Evolutionary conservation across 768 basidiomycete species (phyloP).

Genomic region (Russula ochroleuca): DNA sequence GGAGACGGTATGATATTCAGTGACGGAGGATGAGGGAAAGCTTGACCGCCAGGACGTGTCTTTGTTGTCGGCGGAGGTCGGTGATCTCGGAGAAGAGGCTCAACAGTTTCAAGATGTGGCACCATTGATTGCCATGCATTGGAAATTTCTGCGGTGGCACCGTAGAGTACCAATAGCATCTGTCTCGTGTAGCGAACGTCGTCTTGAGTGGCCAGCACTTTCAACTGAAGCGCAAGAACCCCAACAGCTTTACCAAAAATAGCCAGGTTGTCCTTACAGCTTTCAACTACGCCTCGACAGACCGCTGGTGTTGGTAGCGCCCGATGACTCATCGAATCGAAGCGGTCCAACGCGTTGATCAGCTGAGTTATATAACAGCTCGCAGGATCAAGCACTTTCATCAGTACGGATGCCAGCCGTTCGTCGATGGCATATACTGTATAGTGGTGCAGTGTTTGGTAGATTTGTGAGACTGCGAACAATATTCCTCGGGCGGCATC

Average conservation of each 20-base stretch:
- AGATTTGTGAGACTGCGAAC: conserved; percentile 88
- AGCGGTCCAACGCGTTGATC: conserved; percentile 85
- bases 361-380: conserved; percentile 75
- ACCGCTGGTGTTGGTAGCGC: conserved; percentile 62
- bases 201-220: conserved; percentile 64
- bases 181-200: conserved; percentile 87
- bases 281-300: conserved; percentile 75
- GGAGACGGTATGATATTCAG: conserved; percentile 35
- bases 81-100: conserved; percentile 52
- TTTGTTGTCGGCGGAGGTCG: conserved; percentile 37
- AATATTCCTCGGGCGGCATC: conserved; percentile 91
- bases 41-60: conserved; percentile 31
- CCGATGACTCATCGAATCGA: conserved; percentile 75
- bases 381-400: conserved; percentile 83
- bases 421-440: conserved; percentile 79
- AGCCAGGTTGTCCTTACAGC: conserved; percentile 76
- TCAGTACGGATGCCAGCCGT: conserved; percentile 70
- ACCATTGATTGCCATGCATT: conserved; percentile 74
- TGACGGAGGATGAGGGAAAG: conserved; percentile 27
- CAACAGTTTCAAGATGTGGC: conserved; percentile 67
- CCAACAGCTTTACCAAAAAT: conserved; percentile 86
- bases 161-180: conserved; percentile 82
- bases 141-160: conserved; percentile 83
- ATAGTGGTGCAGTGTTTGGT: conserved; percentile 85
- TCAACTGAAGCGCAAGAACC: conserved; percentile 76